Base-by-base conservation (phyloP, 257 asterid species). In the Gentiana straminea region DNA sequence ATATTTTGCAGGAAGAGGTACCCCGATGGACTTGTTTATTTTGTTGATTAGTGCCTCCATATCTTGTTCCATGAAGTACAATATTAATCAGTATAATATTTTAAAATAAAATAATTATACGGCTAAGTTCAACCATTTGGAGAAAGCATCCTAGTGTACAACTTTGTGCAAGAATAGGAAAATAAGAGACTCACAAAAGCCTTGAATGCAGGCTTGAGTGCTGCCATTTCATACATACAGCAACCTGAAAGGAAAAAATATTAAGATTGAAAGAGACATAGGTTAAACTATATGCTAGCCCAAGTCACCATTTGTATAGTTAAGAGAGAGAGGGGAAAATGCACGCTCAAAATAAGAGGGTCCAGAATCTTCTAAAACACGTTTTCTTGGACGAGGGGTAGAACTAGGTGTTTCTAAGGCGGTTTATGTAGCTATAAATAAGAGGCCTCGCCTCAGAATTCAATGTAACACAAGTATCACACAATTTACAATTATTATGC, bases 151-250 rank as follows among this genome's bases (percentile, higher is more conserved):
- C 24, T 24, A 24, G 24, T 24, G 24, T 24, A 24, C 24, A 24
- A 24, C 24, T 24, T 24, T 24, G 24, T 24, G 24, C 24, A 24
- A 24, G 24, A 24, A 24, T 24, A 24, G 24, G 54, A 49, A 54
- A 38, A 15, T 33, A 33, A 75, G 75, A 62, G 67, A 81, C 97
- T 81, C 80, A 89, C 97, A 63, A 89, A 89, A 68, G 95, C 95
- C 82, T 89, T 89, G 88, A 89, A 89, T 71, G 95, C 94, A 13
- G 97, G 92, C 75, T 84, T 86, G 63, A 81, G 86, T 48, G 94
- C 79, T 52, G 95, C 63, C 97, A 86, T 86, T 77, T 89, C 97
- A 64, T 86, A 86, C 54, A 86, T 76, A 73, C 95, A 89, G 88
- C 97, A 89, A 68, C 95, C 97, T 89, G 86, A 35, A 76, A 64